Base-by-base conservation (phyloP, 2,329 filamentous ascomycete genomes). In the Nothopassalora personata region DNA sequence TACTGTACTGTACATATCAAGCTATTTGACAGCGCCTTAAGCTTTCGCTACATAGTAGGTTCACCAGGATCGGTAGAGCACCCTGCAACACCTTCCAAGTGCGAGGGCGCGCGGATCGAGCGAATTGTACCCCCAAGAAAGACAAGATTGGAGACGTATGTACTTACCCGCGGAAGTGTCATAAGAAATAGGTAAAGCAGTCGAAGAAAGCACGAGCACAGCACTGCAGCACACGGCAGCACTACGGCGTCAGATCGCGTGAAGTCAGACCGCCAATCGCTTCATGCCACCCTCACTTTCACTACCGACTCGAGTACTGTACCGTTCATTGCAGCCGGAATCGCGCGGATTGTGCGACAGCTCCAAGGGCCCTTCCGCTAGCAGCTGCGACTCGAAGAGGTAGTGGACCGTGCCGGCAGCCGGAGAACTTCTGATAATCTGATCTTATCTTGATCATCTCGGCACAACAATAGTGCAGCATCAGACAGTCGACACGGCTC, bases 291-390 rank as follows among this genome's bases (percentile, higher is more conserved):
- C 45, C 28, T 55, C 50, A 7, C 52, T 8, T 46, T 18, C 36
- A 31, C 53, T 8, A 30, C 39, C 18, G 39, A 18, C 18, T 54
- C 28, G 27, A 47, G 43, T 18, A 47, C 18, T n/a, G 15, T 18
- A 47, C 18, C 28, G 15, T 18, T 48, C 54, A 36, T 28, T 19
- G 54, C 48, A 57, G 54, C 60, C 60, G 60, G 59, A 13, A 36
- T 56, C 60, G 60, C 53, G 19, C 45, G 19, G 28, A 7, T 50
- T 23, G 47, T 56, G 57, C 46, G 52, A 55, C 45, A 27, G 30
- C 43, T 57, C 39, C 58, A 56, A n/a, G n/a, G 43, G 54, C 43
- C 15, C 53, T 45, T 56, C 28, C 6, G 10, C 19, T 28, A n/a
- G 53, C 43, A 46, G 53, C 31, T 46, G 36, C 39, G 19, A 18